phyloP scores from a whole-genome alignment of 208 protist species.

The Wallacemonas sp. region DNA sequence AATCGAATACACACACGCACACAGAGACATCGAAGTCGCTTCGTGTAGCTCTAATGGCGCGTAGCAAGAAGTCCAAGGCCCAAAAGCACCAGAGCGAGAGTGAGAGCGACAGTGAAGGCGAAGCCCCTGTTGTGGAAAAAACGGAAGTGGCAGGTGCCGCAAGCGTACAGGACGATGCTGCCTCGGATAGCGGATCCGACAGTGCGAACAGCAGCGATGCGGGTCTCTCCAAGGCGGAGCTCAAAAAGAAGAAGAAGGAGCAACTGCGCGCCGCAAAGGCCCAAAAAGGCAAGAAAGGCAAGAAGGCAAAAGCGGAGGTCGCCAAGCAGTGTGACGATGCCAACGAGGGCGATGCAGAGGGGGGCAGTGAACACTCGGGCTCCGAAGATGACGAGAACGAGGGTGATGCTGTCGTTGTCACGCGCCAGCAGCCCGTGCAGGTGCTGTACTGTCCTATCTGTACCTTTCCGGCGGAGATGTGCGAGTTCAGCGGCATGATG shows the following conservation, averaged over 20 bases:
- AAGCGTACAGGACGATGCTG: constrained; percentile 6
- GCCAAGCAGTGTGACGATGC: constrained; percentile 5
- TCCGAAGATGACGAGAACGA: constrained; percentile 9
- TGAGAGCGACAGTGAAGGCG: constrained; percentile 10
- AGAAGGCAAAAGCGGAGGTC: constrained; percentile 25
- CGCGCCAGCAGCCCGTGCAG: constrained; percentile 50
- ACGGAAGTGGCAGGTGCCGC: not conserved
- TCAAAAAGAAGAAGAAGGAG: constrained; percentile 73
- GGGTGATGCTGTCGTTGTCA: constrained; percentile 33
- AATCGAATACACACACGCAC: not conserved
- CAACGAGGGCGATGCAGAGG: constrained; percentile 7
- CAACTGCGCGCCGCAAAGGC: constrained; percentile 51
- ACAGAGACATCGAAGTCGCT: not conserved
- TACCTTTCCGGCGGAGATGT: constrained; percentile 91
- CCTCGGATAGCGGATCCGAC: constrained; percentile 8
- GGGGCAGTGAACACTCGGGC: constrained; percentile 9
- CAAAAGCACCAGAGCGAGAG: constrained; percentile 12
- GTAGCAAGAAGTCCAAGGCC: constrained; percentile 6
- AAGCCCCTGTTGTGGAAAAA: not conserved
- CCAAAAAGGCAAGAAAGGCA: constrained; percentile 28
- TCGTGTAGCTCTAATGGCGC: not conserved
- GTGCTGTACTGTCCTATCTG: constrained; percentile 92
- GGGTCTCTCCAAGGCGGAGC: constrained; percentile 15
- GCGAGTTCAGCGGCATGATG: constrained; percentile 91
- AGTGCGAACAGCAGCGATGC: constrained; percentile 2